Base-by-base conservation (phyloP, 2,329 filamentous ascomycete species). In the Botryotinia narcissicola region DNA sequence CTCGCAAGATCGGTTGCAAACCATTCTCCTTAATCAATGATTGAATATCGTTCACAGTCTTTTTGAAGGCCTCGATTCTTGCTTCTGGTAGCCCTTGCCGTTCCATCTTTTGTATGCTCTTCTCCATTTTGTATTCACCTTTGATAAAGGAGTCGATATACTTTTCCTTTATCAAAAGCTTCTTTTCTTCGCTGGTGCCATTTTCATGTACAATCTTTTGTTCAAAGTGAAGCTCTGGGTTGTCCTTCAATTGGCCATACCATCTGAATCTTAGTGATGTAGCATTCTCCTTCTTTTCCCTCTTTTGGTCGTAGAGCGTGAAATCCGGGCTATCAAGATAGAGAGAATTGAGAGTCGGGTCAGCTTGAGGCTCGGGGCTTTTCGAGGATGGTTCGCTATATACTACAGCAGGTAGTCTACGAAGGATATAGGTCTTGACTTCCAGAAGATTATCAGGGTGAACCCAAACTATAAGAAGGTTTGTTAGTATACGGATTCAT, bases 371-470 rank as follows among this genome's bases (percentile, higher is more conserved):
- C 79, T 97, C 94, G 61, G 93, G 88, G 78, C 96, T 88, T 83
- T 95, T 97, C 46, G 93, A 90, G 1, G 92, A 89, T 78, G 95
- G 92, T 63, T 96, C 91, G 81, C 96, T 98, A 84, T 98, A 99
- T 35, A 99, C 91, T 25, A 99, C 90, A 44, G 97, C 90, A 1
- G 96, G 96, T 35, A 99, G 87, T 73, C 93, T 93, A 75, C 96
- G 93, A 46, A 98, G 88, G 75, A 99, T 97, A 79, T 94, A 91
- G 8, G 96, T 98, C 87, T 98, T 98, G 81, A 98, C 94, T 84
- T 99, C 96, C 78, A 98, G 90, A 42, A 98, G 86, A 83, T 99
- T 98, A 80, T 99, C 96, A 46, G 90, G 89, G 82, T 99, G 96
- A 9, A 99, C 92, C 96, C 96, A 99, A 85, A 97, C 90, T 92